Evolutionary conservation across 352 stramenopile genomes (phyloP), one percentile per base, ranked within the genome.

Genomic region (Globisporangium irregulare): DNA sequence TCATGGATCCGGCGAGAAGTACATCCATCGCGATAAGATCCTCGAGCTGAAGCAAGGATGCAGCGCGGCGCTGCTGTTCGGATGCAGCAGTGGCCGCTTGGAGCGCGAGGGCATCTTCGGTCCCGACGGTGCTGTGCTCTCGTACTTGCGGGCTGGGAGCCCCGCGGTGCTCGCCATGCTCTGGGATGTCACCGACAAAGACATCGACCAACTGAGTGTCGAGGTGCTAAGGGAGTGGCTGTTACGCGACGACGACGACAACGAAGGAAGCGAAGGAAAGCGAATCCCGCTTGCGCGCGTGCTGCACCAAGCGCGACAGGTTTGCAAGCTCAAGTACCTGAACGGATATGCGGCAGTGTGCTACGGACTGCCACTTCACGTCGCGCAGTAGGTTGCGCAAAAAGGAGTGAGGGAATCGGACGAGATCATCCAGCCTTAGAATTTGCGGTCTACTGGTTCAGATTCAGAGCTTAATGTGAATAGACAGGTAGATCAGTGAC

Each of bases 181-280:
- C 14, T 99, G 98, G 98, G 98, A 99, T 77, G 97, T 99, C 18
- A 99, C 97, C 27, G 98, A 99, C 74, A 86, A 90, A 64, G 98
- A 99, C 77, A 98, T 99, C 69, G 98, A 99, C 78, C 82, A 97
- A n/a, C 70, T 97, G 41, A 91, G 89, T 70, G 69, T 84, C 41
- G 69, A 78, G 1, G 73, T 96, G 27, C 64, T 96, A 1, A 64
- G 77, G 38, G 73, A 83, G 12, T 92, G 82, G 86, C 75, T 93
- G 41, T 24, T 98, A 80, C 56, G 81, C 57, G 64, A 76, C 83
- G 25, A 81, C 36, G 71, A 73, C 7, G 73, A 46, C 38, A 43
- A 89, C 38, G 53, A 53, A 55, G 36, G n/a, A 50, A 4, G 10
- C n/a, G 9, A 18, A 14, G 12, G 58, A 55, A 20, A 7, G 6